Conservation (phyloP, 495 filamentous ascomycete species). For the Tuber microsphaerosporum region DNA sequence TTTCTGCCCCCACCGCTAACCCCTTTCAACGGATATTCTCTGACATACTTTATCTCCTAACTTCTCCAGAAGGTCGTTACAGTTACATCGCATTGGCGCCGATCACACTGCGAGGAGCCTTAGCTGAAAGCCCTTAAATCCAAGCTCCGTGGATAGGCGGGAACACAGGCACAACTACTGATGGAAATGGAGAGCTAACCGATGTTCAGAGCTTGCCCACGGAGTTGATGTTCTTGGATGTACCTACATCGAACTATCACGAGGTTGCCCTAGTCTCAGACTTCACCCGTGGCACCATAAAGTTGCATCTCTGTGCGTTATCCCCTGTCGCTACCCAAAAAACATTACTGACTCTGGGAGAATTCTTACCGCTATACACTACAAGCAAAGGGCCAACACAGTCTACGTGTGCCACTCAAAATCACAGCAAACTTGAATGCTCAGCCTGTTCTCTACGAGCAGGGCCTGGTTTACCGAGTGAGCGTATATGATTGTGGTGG, state of each 20-base stretch:
- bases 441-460: not conserved
- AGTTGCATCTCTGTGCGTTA: not conserved
- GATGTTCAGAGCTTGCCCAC: not conserved
- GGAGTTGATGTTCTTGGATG: not conserved
- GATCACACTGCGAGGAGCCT: not conserved
- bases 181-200: not conserved
- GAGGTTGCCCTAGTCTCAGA: not conserved
- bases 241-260: not conserved
- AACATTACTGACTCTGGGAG: not conserved
- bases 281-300: not conserved
- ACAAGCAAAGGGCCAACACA: not conserved
- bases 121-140: not conserved
- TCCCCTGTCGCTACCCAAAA: not conserved
- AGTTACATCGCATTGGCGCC: not conserved
- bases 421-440: not conserved
- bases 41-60: not conserved
- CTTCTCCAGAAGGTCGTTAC: not conserved
- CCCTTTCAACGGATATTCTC: not conserved
- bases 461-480: not conserved
- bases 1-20: not conserved
- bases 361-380: not conserved
- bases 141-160: not conserved
- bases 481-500: not conserved
- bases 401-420: not conserved
- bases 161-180: not conserved